Base-by-base conservation (phyloP, 1,284 basidiomycete species). In the Wolfiporia cocos region DNA sequence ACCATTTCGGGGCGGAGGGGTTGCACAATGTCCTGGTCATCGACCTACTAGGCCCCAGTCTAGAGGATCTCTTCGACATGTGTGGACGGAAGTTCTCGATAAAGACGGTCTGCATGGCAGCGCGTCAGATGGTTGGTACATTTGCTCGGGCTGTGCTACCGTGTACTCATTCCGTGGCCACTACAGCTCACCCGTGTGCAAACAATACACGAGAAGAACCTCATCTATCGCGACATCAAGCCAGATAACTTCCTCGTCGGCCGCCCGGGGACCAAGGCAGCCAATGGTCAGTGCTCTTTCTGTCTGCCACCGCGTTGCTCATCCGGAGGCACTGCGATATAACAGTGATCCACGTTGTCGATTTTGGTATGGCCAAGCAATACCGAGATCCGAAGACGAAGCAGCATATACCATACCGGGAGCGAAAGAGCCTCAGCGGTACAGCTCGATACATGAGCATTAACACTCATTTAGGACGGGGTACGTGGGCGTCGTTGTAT, bases 301-400 rank as follows among this genome's bases (percentile, higher is more conserved):
- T 39, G 23, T 33, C 28, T 22, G 14, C 14, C 10, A 11, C 14
- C 34, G 6, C 42, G 33, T 34, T 19, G 15, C 22, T 31, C 21
- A 17, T 34, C 21, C 33, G 30, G 19, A 14, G 17, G 32, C 18
- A 34, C 18, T 34, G 28, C 39, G 29, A 22, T 20, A 4, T 14
- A 32, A 6, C 45, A 71, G 70, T 71, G 36, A 52, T 73, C 35
- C 73, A 74, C 52, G 79, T 84, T 47, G 89, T 95, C 53, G 92
- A 96, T 65, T 96, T 97, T 62, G 93, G 93, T 44, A 95, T 96
- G 92, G 93, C 93, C 30, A 97, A 97, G 69, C 92, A 95, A 65
- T 97, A 96, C 63, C 84, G 93, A 36, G 93, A 97, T 63, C 92
- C 92, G 19, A 96, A 94, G 73, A 93, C 92, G 46, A 94, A 94